Evolutionary conservation across 805 yeast species (phyloP).

Genomic region (Danielia reshetovae): DNA sequence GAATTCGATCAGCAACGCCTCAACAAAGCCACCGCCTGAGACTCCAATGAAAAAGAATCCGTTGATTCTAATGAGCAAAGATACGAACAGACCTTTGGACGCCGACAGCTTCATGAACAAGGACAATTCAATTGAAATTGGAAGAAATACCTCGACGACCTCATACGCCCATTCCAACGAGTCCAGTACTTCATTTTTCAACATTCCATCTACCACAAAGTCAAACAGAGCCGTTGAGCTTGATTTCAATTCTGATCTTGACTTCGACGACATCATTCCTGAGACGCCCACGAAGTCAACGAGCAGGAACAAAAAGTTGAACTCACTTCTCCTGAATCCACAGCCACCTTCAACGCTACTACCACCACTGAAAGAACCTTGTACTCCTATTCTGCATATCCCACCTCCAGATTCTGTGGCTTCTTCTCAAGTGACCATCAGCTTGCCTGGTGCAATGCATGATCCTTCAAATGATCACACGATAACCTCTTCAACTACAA

Average conservation of each 20-base stretch:
- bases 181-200: slow-evolving; percentile 31
- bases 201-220: slow-evolving; percentile 19
- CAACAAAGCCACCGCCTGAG: slow-evolving; percentile 31
- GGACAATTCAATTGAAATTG: slow-evolving; percentile 34
- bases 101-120: slow-evolving; percentile 12
- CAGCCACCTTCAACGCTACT: slow-evolving; percentile 2
- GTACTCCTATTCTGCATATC: slow-evolving; percentile 17
- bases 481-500: slow-evolving; percentile 5
- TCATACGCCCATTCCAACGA: slow-evolving; percentile 25
- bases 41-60: slow-evolving; percentile 44
- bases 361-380: slow-evolving; percentile 11
- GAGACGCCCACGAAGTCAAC: slow-evolving; percentile 37
- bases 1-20: slow-evolving; percentile 23
- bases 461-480: slow-evolving; percentile 9
- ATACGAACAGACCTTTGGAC: slow-evolving; percentile 8
- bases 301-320: slow-evolving; percentile 12
- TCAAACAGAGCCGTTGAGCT: slow-evolving; percentile 15
- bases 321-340: slow-evolving; percentile 3
- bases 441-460: slow-evolving; percentile 8
- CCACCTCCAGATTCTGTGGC: slow-evolving; percentile 17
- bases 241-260: slow-evolving; percentile 17
- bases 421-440: slow-evolving; percentile 21
- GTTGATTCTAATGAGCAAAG: slow-evolving; percentile 28
- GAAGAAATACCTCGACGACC: slow-evolving; percentile 24
- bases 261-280: slow-evolving; percentile 20